These are phyloP conservation scores for Cenchrus purpureus DNA, from an alignment of 176 grass and related monocot genomes.

Conservation along the genomic window DNA sequence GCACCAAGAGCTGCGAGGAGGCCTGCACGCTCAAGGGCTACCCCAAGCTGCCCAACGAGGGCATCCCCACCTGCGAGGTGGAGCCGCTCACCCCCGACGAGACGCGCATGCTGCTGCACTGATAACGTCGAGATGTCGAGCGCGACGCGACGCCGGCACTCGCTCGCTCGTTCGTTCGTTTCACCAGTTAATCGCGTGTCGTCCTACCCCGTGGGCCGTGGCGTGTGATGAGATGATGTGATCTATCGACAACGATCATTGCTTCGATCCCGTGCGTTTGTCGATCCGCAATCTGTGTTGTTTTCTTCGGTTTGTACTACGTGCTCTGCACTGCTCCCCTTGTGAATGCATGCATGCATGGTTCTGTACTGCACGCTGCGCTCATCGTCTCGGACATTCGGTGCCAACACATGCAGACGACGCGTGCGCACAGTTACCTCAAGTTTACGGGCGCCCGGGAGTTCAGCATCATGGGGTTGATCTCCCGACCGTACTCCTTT, in stretches of 20 bases:
- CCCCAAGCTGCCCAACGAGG: constrained; percentile 36
- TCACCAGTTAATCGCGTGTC: no score
- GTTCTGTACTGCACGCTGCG: neutral
- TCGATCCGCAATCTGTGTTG: neutral
- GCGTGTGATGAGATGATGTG: no score
- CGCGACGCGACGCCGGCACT: neutral
- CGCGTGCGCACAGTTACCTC: neutral
- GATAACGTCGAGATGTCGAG: neutral
- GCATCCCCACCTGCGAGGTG: constrained; percentile 35
- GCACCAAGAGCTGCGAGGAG: constrained; percentile 42
- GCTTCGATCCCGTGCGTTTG: neutral
- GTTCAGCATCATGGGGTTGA: no score
- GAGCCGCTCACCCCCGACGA: constrained; percentile 50
- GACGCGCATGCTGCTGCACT: constrained; percentile 22
- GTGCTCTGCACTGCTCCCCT: neutral
- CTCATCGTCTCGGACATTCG: neutral
- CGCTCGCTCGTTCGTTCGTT: neutral
- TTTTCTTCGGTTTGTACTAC: constrained; percentile 4
- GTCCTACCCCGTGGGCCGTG: neutral
- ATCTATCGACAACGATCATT: neutral
- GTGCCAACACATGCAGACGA: neutral
- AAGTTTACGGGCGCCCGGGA: no score
- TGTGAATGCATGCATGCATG: neutral
- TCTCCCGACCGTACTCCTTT: no score
- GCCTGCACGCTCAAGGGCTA: constrained; percentile 43